A percentile compares a stretch with the other conserved stretches of the same genome.
Conservation (phyloP, 2,329 filamentous ascomycete genomes). For the Pseudogymnoascus sp. region DNA sequence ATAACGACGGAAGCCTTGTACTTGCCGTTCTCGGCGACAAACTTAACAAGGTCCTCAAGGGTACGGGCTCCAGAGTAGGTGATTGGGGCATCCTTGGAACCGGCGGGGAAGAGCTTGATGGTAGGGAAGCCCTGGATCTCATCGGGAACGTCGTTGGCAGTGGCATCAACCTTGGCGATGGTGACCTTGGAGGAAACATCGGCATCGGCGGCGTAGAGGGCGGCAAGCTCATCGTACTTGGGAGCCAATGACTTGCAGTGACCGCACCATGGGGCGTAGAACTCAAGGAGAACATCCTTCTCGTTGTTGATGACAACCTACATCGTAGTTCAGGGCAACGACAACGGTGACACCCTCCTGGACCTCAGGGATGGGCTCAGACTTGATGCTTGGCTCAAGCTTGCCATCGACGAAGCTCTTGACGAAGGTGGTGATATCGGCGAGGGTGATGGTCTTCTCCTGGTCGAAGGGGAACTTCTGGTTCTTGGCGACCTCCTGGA, state of each 20-base stretch:
- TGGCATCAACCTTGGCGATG: conserved; percentile 97
- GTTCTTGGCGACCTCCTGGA: conserved; percentile 93
- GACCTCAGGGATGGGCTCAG: conserved; percentile 88
- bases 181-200: conserved; percentile 77
- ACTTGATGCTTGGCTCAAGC: conserved; percentile 95
- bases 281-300: conserved; percentile 97
- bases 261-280: conserved; percentile 98
- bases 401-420: conserved; percentile 80
- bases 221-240: conserved; percentile 88
- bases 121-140: conserved; percentile 97
- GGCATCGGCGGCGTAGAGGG: conserved; percentile 66
- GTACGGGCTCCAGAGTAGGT: conserved; percentile 86
- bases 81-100: conserved; percentile 75
- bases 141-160: conserved; percentile 91
- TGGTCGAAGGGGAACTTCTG: conserved; percentile 94
- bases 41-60: conserved; percentile 83
- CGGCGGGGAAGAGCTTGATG: conserved; percentile 95
- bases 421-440: conserved; percentile 71
- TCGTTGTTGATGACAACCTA: conserved; percentile 84
- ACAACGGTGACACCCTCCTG: conserved; percentile 86
- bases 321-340: conserved; percentile 89
- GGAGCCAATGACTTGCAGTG: conserved; percentile 99
- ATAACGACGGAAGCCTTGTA: conserved; percentile 66
- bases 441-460: conserved; percentile 67
- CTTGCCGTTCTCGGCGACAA: conserved; percentile 93